Percentiles rank a stretch among this genome's conserved stretches.
phyloP scores from a whole-genome alignment of 2,329 filamentous ascomycete genomes.

The Ophiocordyceps camponoti-saundersi region DNA sequence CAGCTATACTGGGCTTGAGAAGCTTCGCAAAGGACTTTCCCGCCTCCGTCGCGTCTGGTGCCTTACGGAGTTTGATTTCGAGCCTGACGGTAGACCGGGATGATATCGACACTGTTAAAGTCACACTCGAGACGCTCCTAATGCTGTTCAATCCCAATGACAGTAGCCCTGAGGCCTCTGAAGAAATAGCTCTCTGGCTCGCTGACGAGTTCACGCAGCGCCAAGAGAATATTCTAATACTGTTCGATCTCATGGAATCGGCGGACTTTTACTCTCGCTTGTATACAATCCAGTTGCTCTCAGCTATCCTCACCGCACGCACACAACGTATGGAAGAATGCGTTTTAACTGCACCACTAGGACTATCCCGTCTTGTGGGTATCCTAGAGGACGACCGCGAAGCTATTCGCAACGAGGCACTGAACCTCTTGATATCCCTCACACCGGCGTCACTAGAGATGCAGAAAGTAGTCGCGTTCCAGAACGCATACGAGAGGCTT shows the following conservation, averaged over 20 bases:
- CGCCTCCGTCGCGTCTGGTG: conserved; percentile 84
- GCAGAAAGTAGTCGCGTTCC: conserved; percentile 89
- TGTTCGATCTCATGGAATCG: conserved; percentile 78
- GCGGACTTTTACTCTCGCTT: conserved; percentile 80
- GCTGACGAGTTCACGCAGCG: conserved; percentile 96
- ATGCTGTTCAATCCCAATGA: conserved; percentile 69
- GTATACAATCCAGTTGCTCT: conserved; percentile 78
- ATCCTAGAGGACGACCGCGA: conserved; percentile 75
- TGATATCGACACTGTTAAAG: conserved; percentile 91
- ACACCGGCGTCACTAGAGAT: conserved; percentile 77
- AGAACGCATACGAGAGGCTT: conserved; percentile 77
- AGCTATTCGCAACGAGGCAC: conserved; percentile 71
- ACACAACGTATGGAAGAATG: conserved; percentile 91
- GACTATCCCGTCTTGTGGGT: conserved; percentile 71
- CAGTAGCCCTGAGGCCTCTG: conserved; percentile 75
- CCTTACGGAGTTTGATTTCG: conserved; percentile 73
- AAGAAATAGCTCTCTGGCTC: conserved; percentile 90
- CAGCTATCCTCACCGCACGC: conserved; percentile 68
- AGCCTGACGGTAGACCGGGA: conserved; percentile 76
- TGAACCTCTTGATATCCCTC: conserved; percentile 74
- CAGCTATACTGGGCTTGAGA: conserved; percentile 78
- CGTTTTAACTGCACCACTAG: conserved; percentile 74
- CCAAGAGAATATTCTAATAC: conserved; percentile 86
- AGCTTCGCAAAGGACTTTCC: conserved; percentile 96
- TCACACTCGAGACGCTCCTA: conserved; percentile 84